A percentile compares a stretch with the other conserved stretches of the same genome.
Evolutionary conservation across 2,329 filamentous ascomycete species (phyloP).

Genomic region (Aspergillus sp.): DNA sequence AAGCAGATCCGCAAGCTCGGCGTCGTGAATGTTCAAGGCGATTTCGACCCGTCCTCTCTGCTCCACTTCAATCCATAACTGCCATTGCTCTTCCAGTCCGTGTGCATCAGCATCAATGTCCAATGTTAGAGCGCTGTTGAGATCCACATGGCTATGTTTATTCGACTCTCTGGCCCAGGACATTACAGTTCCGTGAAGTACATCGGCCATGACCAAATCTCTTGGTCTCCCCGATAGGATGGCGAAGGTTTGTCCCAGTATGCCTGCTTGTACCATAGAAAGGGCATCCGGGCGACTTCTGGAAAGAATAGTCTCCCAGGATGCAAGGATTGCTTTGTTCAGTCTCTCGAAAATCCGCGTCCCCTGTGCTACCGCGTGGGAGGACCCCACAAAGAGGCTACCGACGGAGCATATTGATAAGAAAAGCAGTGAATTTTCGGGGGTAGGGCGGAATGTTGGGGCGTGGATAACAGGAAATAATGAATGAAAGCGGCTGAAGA

Average conservation of each 20-base stretch:
- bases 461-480: conserved; percentile 18
- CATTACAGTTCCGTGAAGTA: conserved; percentile 29
- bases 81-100: conserved; percentile 17
- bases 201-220: conserved; percentile 26
- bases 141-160: conserved; percentile 14
- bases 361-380: conserved; percentile 26
- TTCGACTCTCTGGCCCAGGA: conserved; percentile 28
- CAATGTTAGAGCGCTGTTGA: background rate
- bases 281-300: conserved; percentile 16
- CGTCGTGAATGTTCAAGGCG: conserved; percentile 28
- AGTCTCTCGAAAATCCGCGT: conserved; percentile 29
- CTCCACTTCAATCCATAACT: conserved; percentile 25
- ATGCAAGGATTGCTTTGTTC: conserved; percentile 22
- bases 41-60: conserved; percentile 27
- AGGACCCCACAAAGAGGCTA: conserved; percentile 34
- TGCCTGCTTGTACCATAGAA: conserved; percentile 27
- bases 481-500: conserved; percentile 9
- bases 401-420: conserved; percentile 40
- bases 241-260: conserved; percentile 30
- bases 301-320: conserved; percentile 19
- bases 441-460: conserved; percentile 19
- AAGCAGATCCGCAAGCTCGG: conserved; percentile 24
- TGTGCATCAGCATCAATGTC: conserved; percentile 13
- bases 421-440: conserved; percentile 31
- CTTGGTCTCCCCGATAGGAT: conserved; percentile 27